Evolutionary conservation across 2,329 filamentous ascomycete species (phyloP), one percentile per base, ranked within the genome.

Genomic region (Cladophialophora immunda): DNA sequence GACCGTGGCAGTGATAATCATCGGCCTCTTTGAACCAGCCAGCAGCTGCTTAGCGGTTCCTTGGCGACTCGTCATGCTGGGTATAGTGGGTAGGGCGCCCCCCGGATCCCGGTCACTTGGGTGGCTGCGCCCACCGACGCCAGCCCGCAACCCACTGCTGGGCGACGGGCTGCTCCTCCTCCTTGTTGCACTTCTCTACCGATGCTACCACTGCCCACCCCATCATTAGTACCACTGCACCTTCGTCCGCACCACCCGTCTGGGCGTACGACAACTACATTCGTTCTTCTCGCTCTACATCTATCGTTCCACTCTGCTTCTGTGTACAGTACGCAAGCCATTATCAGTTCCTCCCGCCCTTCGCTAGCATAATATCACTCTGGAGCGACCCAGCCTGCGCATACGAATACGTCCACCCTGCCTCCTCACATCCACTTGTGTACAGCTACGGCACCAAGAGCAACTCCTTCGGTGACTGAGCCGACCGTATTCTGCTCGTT

Each of bases 51-150:
- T 50, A 50, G 45, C 22, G 22, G 45, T 27, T 25, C 19, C 45
- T 50, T 50, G 45, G 45, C 45, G 45, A 50, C 45, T 50, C 45
- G 45, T 50, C 19, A 50, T 50, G 22, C 22, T 50, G 45, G 45
- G 8, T 19, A 19, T 8, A 19, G 38, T 19, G n/a, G 45, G 9
- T 15, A 25, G 45, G 45, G 19, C 22, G 19, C 11, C 22, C 22
- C 22, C 45, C 45, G 17, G 45, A 25, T 15, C 22, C 53, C 53
- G 27, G 15, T 55, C 27, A 30, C 27, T 30, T 55, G 27, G 47
- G 45, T 61, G 45, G 58, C 58, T 61, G 58, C 45, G 58, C 45
- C 58, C 58, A 38, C 58, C 58, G 8, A 50, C 45, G 19, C 45
- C 45, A 50, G 45, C 19, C 41, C 9, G 19, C 45, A 25, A 27